phyloP scores from a whole-genome alignment of 306 rosid genomes.

The Sindora glabra region DNA sequence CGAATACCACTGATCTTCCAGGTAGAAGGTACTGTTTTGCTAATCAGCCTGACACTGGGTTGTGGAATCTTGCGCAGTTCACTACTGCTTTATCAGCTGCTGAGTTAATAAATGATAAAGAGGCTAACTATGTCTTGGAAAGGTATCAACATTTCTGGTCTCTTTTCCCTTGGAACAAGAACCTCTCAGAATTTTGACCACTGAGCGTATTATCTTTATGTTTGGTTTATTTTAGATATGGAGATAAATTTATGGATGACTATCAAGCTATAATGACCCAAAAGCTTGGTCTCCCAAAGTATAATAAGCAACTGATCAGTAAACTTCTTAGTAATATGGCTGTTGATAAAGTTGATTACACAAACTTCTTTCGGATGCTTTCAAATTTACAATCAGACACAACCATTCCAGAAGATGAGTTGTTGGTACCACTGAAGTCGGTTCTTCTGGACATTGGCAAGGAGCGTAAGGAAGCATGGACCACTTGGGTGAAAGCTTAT shows the following conservation, averaged over 20 bases:
- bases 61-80: conserved; percentile 91
- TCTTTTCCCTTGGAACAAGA: background rate
- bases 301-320: conserved; percentile 78
- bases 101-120: conserved; percentile 72
- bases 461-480: conserved; percentile 96
- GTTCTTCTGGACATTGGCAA: conserved; percentile 89
- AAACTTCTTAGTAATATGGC: conserved; percentile 93
- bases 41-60: conserved; percentile 94
- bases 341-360: conserved; percentile 94
- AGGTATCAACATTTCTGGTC: conserved; percentile 47
- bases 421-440: conserved; percentile 80
- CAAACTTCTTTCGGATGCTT: conserved; percentile 77
- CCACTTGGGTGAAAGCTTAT: conserved; percentile 72
- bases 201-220: conserved; percentile 8
- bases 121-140: conserved; percentile 93
- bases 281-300: conserved; percentile 92
- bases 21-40: conserved; percentile 98
- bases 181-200: background rate
- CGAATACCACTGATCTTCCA: conserved; percentile 97
- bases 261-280: conserved; percentile 90
- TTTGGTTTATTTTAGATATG: conserved; percentile 54
- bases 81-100: conserved; percentile 62
- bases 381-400: conserved; percentile 82
- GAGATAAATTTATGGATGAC: conserved; percentile 90
- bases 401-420: conserved; percentile 66